phyloP scores from a whole-genome alignment of 2,329 filamentous ascomycete species.

The Piedraia hortae region DNA sequence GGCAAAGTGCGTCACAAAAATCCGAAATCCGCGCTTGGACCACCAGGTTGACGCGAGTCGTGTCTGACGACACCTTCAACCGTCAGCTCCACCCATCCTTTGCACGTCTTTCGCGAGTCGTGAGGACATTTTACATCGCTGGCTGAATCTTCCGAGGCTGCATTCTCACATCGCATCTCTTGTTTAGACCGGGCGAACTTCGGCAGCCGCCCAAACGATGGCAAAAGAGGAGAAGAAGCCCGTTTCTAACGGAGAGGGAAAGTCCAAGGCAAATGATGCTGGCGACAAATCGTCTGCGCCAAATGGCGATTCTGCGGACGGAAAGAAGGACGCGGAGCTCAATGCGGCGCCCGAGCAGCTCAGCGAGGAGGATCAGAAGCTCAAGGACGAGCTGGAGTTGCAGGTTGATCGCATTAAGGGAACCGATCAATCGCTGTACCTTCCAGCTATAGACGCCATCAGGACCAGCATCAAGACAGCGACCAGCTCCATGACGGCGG shows the following conservation, averaged over 20 bases:
- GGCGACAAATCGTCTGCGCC: conserved; percentile 30
- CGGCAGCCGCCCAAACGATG: conserved; percentile 31
- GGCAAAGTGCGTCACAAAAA: too few species aligned
- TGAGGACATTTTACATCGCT: too few species aligned
- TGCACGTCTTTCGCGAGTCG: too few species aligned
- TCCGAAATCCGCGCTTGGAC: too few species aligned
- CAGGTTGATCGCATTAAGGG: conserved; percentile 86
- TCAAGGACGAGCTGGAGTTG: conserved; percentile 96
- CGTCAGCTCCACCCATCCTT: too few species aligned
- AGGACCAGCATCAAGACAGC: conserved; percentile 98
- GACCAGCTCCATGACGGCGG: conserved; percentile 96
- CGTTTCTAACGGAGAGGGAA: too few species aligned
- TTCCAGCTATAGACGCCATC: conserved; percentile 78
- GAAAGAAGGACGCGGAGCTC: conserved; percentile 48
- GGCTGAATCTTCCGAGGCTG: too few species aligned
- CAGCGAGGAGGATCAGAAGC: conserved; percentile 90
- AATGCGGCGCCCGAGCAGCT: conserved; percentile 55
- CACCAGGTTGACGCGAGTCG: too few species aligned
- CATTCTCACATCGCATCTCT: too few species aligned
- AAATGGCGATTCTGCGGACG: conserved; percentile 23
- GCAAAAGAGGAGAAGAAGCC: conserved; percentile 77
- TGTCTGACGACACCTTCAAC: too few species aligned
- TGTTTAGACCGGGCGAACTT: too few species aligned
- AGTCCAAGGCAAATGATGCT: conserved; percentile 55
- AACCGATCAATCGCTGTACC: conserved; percentile 64